Conservation (phyloP, 768 basidiomycete species). For the Epithele typhae region DNA sequence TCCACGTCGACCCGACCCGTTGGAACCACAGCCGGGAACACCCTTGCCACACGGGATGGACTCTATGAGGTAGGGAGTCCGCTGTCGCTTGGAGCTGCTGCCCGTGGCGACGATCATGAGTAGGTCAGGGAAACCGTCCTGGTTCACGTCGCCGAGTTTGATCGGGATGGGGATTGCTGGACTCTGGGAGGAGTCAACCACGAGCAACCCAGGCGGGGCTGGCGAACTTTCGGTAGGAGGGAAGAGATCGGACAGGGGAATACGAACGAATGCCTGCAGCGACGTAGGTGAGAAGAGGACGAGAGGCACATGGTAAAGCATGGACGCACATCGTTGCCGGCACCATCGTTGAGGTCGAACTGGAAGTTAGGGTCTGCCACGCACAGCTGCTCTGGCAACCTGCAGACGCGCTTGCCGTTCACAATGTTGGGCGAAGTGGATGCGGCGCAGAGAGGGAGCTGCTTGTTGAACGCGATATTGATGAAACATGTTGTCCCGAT, state of each 20-base stretch:
- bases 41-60: slow-evolving; percentile 56
- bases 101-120: slow-evolving; percentile 53
- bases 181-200: slow-evolving; percentile 59
- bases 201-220: slow-evolving; percentile 51
- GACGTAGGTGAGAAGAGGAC: neutral
- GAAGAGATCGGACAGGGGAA: slow-evolving; percentile 62
- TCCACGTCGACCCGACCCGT: slow-evolving; percentile 54
- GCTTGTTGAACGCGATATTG: slow-evolving; percentile 92
- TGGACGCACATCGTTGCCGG: slow-evolving; percentile 47
- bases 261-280: slow-evolving; percentile 58
- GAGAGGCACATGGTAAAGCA: neutral
- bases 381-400: slow-evolving; percentile 79
- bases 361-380: slow-evolving; percentile 73
- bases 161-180: slow-evolving; percentile 74
- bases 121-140: slow-evolving; percentile 93
- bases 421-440: slow-evolving; percentile 45
- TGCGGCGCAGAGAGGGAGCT: slow-evolving; percentile 74
- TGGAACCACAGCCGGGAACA: slow-evolving; percentile 51
- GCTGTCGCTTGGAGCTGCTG: slow-evolving; percentile 30
- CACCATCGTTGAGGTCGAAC: slow-evolving; percentile 58
- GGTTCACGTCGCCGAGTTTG: slow-evolving; percentile 82
- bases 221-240: slow-evolving; percentile 28
- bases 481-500: slow-evolving; percentile 74
- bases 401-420: slow-evolving; percentile 55
- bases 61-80: slow-evolving; percentile 56